Evolutionary conservation across 2,329 filamentous ascomycete species (phyloP), one percentile per base, ranked within the genome.

Genomic region (Diaporthe humulicola): DNA sequence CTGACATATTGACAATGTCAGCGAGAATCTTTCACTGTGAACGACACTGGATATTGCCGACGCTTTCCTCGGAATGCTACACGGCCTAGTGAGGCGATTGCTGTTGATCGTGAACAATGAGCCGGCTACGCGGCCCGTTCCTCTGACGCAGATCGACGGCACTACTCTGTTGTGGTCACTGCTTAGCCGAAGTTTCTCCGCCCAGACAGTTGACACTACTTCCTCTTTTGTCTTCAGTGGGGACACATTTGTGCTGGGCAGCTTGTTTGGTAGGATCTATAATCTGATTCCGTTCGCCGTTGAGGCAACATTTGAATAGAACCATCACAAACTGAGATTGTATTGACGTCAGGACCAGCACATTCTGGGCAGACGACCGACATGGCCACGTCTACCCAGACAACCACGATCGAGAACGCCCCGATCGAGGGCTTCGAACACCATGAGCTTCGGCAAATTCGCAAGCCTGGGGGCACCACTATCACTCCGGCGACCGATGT

Each of bases 371-470:
- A 52, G 6, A 40, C 45, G 19, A 38, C 22, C 6, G 40, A 15
- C 48, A 73, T 73, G 71, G 60, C 60, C 10, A 58, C 71, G 22
- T 42, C 71, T 22, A 58, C 71, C 19, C 60, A 69, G 8, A 73
- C 71, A 25, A 28, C 38, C 30, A 45, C 42, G 28, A 19, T 57
- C 50, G 60, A 58, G 38, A 64, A 28, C 25, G n/a, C 19, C 40
- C 60, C 8, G 30, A 30, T n/a, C 14, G 40, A 54, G 38, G 15
- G 38, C 15, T 19, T 28, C 60, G 50, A 38, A 4, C n/a, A 30
- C 6, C 60, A 69, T 56, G 71, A 73, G 25, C 71, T 69, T 17
- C 60, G 71, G 12, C 60, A 69, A 15, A 58, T 69, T 17, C 60
- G 60, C 9, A 64, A 38, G 58, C 48, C 30, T 28, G 45, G n/a